A percentile compares a stretch with the other conserved stretches of the same genome.
Conservation (phyloP, 2,329 filamentous ascomycete genomes). For the Elsinoe fawcettii region DNA sequence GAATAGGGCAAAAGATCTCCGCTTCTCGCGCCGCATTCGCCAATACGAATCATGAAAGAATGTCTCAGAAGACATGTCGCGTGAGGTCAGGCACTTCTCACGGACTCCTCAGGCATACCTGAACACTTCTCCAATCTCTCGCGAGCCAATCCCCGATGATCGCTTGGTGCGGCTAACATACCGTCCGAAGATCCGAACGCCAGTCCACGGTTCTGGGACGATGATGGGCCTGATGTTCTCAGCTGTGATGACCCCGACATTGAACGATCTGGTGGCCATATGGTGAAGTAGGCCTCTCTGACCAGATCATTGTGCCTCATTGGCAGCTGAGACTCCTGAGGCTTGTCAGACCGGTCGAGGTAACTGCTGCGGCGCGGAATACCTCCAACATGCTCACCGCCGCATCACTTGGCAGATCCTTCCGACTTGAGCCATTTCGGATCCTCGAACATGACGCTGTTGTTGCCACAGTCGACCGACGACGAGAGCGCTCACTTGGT, state of each 20-base stretch:
- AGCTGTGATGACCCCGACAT: not conserved
- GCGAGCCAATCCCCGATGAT: not conserved
- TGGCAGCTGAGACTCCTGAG: not conserved
- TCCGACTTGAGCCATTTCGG: not conserved
- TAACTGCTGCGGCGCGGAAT: not conserved
- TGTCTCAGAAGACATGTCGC: not conserved
- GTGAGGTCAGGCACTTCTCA: not conserved
- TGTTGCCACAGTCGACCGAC: too few relatives aligned
- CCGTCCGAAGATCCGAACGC: not conserved
- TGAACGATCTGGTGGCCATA: not conserved
- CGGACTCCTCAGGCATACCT: not conserved
- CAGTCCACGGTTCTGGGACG: not conserved
- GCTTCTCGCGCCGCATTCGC: not conserved
- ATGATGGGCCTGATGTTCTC: not conserved
- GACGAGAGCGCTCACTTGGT: too few relatives aligned
- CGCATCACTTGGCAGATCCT: slow-evolving; percentile 2
- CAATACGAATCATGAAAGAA: not conserved
- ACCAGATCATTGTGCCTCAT: not conserved
- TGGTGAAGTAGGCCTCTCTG: not conserved
- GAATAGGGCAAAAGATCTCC: not conserved
- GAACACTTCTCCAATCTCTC: not conserved
- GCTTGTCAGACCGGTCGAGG: not conserved
- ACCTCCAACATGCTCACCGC: not conserved
- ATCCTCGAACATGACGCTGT: too few relatives aligned
- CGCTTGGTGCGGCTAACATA: not conserved